Evolutionary conservation across 2,329 filamentous ascomycete genomes (phyloP).

Genomic region (Paraconiothyrium brasiliense): DNA sequence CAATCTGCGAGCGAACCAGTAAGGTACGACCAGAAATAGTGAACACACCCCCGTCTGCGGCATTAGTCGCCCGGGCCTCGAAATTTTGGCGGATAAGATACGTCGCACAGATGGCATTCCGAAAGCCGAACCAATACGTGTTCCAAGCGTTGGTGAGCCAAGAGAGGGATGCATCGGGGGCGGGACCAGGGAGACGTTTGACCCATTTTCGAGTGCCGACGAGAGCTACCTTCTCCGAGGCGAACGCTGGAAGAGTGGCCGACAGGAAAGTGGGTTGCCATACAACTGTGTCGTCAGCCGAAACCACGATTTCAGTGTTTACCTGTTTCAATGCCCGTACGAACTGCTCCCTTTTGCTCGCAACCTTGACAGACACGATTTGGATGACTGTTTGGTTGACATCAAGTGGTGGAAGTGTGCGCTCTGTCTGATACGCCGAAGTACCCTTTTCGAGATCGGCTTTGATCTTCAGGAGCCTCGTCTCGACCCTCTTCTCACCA

Average conservation of each 20-base stretch:
- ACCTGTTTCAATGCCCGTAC: slow-evolving; percentile 21
- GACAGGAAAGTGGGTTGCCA: slow-evolving; percentile 29
- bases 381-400: slow-evolving; percentile 12
- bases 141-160: slow-evolving; percentile 15
- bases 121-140: slow-evolving; percentile 27
- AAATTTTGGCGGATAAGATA: slow-evolving; percentile 49
- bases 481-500: slow-evolving; percentile 14
- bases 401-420: slow-evolving; percentile 3
- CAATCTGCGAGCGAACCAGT: slow-evolving; percentile 34
- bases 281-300: slow-evolving; percentile 32
- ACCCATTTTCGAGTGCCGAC: slow-evolving; percentile 39
- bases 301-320: slow-evolving; percentile 22
- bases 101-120: slow-evolving; percentile 33
- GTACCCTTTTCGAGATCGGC: slow-evolving; percentile 10
- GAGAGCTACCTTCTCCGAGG: slow-evolving; percentile 26
- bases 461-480: slow-evolving; percentile 3
- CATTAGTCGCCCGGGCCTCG: slow-evolving; percentile 40
- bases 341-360: slow-evolving; percentile 33
- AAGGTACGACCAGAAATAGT: slow-evolving; percentile 44
- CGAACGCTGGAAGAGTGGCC: slow-evolving; percentile 31
- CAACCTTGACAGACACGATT: slow-evolving; percentile 20
- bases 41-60: slow-evolving; percentile 45
- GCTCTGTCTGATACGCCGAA: slow-evolving; percentile 22
- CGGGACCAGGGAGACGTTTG: slow-evolving; percentile 18
- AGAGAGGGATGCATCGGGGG: neutral